Conservation (phyloP, 2,329 filamentous ascomycete species). For the Aspergillus tamarii region DNA sequence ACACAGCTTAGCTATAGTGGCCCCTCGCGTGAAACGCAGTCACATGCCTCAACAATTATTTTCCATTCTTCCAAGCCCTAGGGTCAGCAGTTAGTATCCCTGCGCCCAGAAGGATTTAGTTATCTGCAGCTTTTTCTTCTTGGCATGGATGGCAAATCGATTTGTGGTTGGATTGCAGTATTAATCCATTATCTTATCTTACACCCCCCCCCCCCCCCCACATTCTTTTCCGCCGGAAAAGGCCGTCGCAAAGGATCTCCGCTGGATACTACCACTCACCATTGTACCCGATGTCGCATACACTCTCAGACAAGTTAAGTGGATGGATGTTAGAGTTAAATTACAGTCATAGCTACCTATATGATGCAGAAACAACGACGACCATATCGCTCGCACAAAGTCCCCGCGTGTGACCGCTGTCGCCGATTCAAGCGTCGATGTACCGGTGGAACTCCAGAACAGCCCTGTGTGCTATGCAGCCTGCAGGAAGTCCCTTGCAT, state of each 20-base stretch:
- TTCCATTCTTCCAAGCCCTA: background rate
- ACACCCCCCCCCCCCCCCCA: too few species aligned
- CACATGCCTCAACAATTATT: background rate
- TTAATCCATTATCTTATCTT: slow-evolving; percentile 10
- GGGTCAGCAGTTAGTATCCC: background rate
- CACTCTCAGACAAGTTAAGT: background rate
- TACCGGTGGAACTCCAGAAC: slow-evolving; percentile 18
- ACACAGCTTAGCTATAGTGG: background rate
- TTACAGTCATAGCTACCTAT: background rate
- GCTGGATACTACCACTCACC: background rate
- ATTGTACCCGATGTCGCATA: background rate
- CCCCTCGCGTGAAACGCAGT: background rate
- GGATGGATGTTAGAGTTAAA: background rate
- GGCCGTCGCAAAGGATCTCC: background rate
- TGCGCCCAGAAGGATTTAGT: background rate
- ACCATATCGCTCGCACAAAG: slow-evolving; percentile 25
- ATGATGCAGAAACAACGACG: slow-evolving; percentile 10
- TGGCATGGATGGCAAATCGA: background rate
- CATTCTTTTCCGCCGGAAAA: slow-evolving; percentile 10
- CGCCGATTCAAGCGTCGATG: slow-evolving; percentile 25
- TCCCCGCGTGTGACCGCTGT: slow-evolving; percentile 26
- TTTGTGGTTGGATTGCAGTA: background rate
- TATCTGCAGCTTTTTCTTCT: background rate
- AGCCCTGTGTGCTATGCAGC: slow-evolving; percentile 21
- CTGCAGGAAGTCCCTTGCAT: slow-evolving; percentile 22